These are phyloP conservation scores for Lotmaria passim DNA, from an alignment of 208 protist genomes.

Conservation along the genomic window DNA sequence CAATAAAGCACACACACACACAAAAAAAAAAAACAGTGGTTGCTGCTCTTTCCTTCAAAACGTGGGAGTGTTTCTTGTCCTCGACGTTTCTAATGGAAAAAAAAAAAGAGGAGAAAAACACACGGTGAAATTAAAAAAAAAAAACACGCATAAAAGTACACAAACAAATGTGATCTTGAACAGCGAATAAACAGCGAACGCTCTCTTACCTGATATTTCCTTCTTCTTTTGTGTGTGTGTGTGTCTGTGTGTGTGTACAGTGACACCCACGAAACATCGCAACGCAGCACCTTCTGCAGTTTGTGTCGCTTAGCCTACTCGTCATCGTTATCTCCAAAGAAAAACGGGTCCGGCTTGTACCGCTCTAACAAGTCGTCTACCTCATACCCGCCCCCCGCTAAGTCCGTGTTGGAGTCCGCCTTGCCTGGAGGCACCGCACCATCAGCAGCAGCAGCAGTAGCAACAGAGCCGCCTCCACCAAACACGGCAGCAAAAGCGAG, in stretches of 20 bases:
- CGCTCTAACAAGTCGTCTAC: conserved; percentile 25
- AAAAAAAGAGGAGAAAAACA: not conserved
- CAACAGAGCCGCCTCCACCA: too few species aligned
- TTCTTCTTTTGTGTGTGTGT: not conserved
- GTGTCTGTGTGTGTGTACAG: too few species aligned
- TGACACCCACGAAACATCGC: too few species aligned
- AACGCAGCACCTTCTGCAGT: too few species aligned
- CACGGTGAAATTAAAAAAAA: not conserved
- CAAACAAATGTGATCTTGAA: not conserved
- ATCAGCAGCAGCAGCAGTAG: too few species aligned
- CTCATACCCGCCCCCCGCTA: conserved; percentile 11
- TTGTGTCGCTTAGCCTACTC: too few species aligned
- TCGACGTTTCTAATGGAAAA: not conserved
- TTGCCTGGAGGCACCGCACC: not conserved
- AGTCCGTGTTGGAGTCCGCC: not conserved
- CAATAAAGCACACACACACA: conserved; percentile 7
- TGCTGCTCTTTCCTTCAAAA: too few species aligned
- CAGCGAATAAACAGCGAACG: not conserved
- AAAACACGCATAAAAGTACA: not conserved
- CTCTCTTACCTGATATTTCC: too few species aligned
- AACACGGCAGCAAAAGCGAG: conserved; percentile 28
- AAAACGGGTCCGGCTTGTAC: conserved; percentile 13
- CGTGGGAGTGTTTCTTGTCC: too few species aligned
- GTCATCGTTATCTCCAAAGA: conserved; percentile 22
- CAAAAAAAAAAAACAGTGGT: conserved; percentile 32